Evolutionary conservation across 2,329 filamentous ascomycete genomes (phyloP).

Genomic region (Fragosphaeria purpurea): DNA sequence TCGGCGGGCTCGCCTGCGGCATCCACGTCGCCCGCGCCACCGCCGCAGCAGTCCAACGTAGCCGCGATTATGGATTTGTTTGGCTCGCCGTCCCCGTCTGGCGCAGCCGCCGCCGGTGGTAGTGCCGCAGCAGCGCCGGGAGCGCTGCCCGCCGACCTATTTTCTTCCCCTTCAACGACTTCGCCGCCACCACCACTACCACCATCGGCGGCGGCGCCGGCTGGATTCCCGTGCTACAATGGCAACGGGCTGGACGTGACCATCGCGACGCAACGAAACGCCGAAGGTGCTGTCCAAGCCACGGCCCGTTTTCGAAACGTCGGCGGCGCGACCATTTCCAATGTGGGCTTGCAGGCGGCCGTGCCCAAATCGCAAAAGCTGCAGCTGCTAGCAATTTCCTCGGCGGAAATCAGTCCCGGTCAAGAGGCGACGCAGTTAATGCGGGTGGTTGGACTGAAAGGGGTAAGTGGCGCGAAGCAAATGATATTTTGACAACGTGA

Average conservation of each 20-base stretch:
- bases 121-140: conserved; percentile 31
- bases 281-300: conserved; percentile 70
- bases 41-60: conserved; percentile 46
- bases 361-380: conserved; percentile 95
- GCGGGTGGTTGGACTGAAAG: conserved; percentile 75
- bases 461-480: conserved; percentile 55
- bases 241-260: conserved; percentile 76
- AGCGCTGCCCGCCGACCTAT: conserved; percentile 33
- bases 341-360: conserved; percentile 81
- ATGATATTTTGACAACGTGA: neutral
- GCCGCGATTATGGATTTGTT: conserved; percentile 90
- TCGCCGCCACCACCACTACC: conserved; percentile 17
- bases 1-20: conserved; percentile 25
- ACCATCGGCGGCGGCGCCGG: conserved; percentile 17
- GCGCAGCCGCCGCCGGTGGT: conserved; percentile 22
- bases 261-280: conserved; percentile 74
- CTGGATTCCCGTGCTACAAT: conserved; percentile 66
- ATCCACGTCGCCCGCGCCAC: conserved; percentile 37
- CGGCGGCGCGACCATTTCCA: conserved; percentile 55
- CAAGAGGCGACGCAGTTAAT: conserved; percentile 84
- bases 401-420: conserved; percentile 62
- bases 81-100: conserved; percentile 24
- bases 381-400: conserved; percentile 83
- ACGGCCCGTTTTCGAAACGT: conserved; percentile 75
- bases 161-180: conserved; percentile 27